phyloP scores from a whole-genome alignment of 2,329 filamentous ascomycete species.

The Didymosphaeria variabile region DNA sequence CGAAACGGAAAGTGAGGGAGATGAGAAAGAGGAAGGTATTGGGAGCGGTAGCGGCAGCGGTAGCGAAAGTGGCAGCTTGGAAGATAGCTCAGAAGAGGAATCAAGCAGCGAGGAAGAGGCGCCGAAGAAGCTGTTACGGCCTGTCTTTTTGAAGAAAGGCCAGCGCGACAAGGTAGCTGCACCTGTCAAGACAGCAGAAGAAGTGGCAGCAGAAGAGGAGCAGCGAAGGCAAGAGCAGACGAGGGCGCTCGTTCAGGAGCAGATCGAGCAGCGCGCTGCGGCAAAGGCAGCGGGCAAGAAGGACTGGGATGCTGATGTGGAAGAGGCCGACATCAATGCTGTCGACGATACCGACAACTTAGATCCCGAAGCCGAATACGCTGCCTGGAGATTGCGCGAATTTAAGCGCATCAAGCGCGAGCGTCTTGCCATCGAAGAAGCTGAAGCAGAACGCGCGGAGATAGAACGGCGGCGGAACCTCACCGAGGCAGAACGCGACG shows the following conservation, averaged over 20 bases:
- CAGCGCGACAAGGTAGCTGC: slow-evolving; percentile 58
- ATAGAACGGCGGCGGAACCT: slow-evolving; percentile 87
- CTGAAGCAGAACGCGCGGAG: slow-evolving; percentile 87
- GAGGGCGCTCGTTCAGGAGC: slow-evolving; percentile 85
- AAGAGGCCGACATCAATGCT: slow-evolving; percentile 73
- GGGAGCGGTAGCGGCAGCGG: slow-evolving; percentile 28
- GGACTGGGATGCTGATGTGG: slow-evolving; percentile 79
- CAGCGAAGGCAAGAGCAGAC: slow-evolving; percentile 73
- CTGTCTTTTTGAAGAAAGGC: slow-evolving; percentile 72
- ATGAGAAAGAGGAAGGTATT: slow-evolving; percentile 26
- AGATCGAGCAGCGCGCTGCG: slow-evolving; percentile 82
- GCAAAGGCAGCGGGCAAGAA: slow-evolving; percentile 79
- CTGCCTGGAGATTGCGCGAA: slow-evolving; percentile 94
- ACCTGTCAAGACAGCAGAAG: slow-evolving; percentile 48
- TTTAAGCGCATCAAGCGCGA: slow-evolving; percentile 88
- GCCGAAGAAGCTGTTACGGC: slow-evolving; percentile 67
- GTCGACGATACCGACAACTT: slow-evolving; percentile 90
- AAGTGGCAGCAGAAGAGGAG: slow-evolving; percentile 59
- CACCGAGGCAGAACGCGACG: slow-evolving; percentile 83
- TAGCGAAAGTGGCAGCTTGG: slow-evolving; percentile 36
- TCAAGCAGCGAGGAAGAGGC: slow-evolving; percentile 67
- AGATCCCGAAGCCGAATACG: slow-evolving; percentile 86
- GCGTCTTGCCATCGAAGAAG: slow-evolving; percentile 81
- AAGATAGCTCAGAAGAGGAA: slow-evolving; percentile 58
- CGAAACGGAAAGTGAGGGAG: slow-evolving; percentile 62